Conservation (phyloP, 2,329 filamentous ascomycete species). For the Aureobasidium uvarum region DNA sequence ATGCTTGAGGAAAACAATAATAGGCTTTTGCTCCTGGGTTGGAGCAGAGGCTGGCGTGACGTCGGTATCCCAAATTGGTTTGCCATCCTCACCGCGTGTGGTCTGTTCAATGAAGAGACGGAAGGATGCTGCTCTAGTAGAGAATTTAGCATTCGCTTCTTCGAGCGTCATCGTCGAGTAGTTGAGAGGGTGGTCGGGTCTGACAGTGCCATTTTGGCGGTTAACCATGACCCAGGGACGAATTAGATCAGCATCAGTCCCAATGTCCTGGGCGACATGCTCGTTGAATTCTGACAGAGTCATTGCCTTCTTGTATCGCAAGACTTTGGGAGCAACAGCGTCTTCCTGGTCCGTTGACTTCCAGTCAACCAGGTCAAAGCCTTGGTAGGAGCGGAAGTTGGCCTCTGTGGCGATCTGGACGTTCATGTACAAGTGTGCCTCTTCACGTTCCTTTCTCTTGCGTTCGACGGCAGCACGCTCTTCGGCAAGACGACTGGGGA, state of each 20-base stretch:
- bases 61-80: constrained; percentile 68
- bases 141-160: constrained; percentile 68
- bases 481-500: constrained; percentile 75
- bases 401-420: constrained; percentile 78
- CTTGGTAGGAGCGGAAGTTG: constrained; percentile 76
- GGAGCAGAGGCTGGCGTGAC: constrained; percentile 45
- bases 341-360: constrained; percentile 62
- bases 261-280: constrained; percentile 68
- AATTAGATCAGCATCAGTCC: constrained; percentile 65
- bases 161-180: constrained; percentile 66
- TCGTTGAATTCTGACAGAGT: constrained; percentile 72
- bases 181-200: constrained; percentile 82
- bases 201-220: constrained; percentile 92
- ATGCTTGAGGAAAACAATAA: constrained; percentile 88
- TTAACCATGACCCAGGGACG: constrained; percentile 98
- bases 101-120: constrained; percentile 84
- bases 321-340: constrained; percentile 69
- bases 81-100: constrained; percentile 66
- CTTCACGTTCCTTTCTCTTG: constrained; percentile 82
- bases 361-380: constrained; percentile 71
- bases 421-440: constrained; percentile 88
- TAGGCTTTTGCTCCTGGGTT: constrained; percentile 50
- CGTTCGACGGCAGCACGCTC: constrained; percentile 75
- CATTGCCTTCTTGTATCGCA: constrained; percentile 72
- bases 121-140: constrained; percentile 65